These are phyloP conservation scores for Hydnomerulius pinastri DNA, from an alignment of 768 basidiomycete genomes.

Conservation along the genomic window DNA sequence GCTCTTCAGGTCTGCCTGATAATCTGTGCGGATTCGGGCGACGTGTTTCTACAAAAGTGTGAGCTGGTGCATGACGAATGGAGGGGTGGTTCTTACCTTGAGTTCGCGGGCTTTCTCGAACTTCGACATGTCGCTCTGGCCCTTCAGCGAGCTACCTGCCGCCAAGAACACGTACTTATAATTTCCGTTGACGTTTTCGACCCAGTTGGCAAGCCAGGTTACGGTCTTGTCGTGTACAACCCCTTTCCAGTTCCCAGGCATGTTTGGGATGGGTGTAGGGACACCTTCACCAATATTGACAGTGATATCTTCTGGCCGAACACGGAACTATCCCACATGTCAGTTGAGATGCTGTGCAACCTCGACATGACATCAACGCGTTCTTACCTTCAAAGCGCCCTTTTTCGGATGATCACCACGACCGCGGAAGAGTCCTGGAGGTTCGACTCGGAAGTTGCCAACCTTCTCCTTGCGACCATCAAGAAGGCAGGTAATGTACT, in stretches of 20 bases:
- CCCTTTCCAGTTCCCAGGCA: constrained; percentile 89
- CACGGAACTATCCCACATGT: constrained; percentile 60
- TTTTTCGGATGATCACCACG: constrained; percentile 99
- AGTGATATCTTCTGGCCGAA: constrained; percentile 93
- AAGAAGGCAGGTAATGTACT: constrained; percentile 83
- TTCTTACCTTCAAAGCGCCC: constrained; percentile 84
- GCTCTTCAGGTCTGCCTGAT: constrained; percentile 77
- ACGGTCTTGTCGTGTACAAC: constrained; percentile 93
- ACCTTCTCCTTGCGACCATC: constrained; percentile 98
- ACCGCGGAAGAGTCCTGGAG: constrained; percentile 96
- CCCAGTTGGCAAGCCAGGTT: constrained; percentile 99
- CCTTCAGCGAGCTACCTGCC: constrained; percentile 96
- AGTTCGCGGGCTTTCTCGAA: constrained; percentile 98
- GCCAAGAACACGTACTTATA: constrained; percentile 98
- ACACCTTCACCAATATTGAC: constrained; percentile 86
- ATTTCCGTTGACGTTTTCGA: constrained; percentile 94
- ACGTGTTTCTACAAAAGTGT: constrained; percentile 69
- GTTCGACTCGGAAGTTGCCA: constrained; percentile 97
- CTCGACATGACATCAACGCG: not conserved
- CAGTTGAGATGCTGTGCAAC: constrained; percentile 11
- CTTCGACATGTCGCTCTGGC: constrained; percentile 96
- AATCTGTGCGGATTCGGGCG: constrained; percentile 88
- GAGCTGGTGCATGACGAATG: not conserved
- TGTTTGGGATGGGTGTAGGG: constrained; percentile 83
- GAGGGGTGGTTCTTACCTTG: constrained; percentile 59